Conservation (phyloP, 2,329 filamentous ascomycete species). For the Penicillium capsulatum region DNA sequence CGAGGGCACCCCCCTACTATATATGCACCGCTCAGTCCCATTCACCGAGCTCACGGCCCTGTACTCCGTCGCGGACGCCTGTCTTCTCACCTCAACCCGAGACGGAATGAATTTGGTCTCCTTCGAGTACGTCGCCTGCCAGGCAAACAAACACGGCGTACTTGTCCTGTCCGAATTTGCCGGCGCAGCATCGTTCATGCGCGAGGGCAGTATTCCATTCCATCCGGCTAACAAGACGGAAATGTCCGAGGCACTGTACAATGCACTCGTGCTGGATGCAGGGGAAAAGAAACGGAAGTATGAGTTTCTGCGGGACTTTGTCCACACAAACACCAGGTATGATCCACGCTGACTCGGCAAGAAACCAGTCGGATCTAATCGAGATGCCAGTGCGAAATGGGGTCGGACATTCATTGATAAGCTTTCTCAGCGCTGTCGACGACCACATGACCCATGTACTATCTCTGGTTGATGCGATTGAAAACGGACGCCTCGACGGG, state of each 20-base stretch:
- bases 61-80: slow-evolving; percentile 83
- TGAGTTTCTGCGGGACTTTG: slow-evolving; percentile 78
- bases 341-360: slow-evolving; percentile 7
- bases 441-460: slow-evolving; percentile 4
- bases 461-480: no score
- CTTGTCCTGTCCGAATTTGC: slow-evolving; percentile 95
- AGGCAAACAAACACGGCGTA: slow-evolving; percentile 77
- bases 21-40: slow-evolving; percentile 87
- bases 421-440: slow-evolving; percentile 16
- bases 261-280: slow-evolving; percentile 79
- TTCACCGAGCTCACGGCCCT: slow-evolving; percentile 92
- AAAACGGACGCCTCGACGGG: no score
- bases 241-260: slow-evolving; percentile 78
- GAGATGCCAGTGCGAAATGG: slow-evolving; percentile 29
- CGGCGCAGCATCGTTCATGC: slow-evolving; percentile 82
- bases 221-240: slow-evolving; percentile 97
- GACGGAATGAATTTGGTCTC: slow-evolving; percentile 98
- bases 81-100: slow-evolving; percentile 80
- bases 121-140: slow-evolving; percentile 93
- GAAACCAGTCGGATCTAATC: neutral
- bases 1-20: slow-evolving; percentile 94
- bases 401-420: slow-evolving; percentile 29
- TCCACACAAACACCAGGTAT: slow-evolving; percentile 82
- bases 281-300: slow-evolving; percentile 77
- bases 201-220: slow-evolving; percentile 77